Evolutionary conservation across 2,329 filamentous ascomycete genomes (phyloP).

Genomic region (Ceratocystiopsis minuta): DNA sequence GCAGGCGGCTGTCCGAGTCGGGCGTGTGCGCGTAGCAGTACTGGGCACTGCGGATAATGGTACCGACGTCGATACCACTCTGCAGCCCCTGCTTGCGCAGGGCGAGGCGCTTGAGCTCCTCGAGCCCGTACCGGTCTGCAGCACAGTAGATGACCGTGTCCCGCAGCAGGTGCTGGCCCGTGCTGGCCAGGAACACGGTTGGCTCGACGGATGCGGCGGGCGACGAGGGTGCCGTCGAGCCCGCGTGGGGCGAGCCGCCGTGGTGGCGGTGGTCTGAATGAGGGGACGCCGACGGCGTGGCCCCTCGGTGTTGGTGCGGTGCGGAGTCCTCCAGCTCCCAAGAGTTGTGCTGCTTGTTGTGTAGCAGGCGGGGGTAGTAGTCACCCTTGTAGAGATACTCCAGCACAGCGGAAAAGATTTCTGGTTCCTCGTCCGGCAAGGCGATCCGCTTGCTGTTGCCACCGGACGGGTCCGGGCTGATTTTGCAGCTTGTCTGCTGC

Average conservation of each 20-base stretch:
- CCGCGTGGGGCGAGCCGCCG: conserved; percentile 7
- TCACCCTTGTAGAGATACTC: conserved; percentile 96
- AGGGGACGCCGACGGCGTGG: conserved; percentile 31
- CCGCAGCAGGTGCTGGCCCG: conserved; percentile 61
- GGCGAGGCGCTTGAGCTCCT: conserved; percentile 79
- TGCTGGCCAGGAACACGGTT: conserved; percentile 59
- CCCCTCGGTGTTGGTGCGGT: conserved; percentile 20
- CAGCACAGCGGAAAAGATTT: conserved; percentile 83
- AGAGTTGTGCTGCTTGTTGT: conserved; percentile 69
- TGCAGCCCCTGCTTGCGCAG: conserved; percentile 90
- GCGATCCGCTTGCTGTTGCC: conserved; percentile 61
- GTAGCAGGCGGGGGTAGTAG: conserved; percentile 79
- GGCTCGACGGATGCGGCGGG: conserved; percentile 41
- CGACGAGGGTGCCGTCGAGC: conserved; percentile 7
- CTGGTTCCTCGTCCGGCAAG: conserved; percentile 62
- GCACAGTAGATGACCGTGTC: conserved; percentile 93
- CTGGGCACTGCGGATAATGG: conserved; percentile 79
- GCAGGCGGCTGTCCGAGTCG: conserved; percentile 77
- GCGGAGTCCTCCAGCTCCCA: conserved; percentile 70
- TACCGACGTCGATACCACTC: conserved; percentile 77
- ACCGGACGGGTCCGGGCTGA: conserved; percentile 17
- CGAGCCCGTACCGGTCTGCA: conserved; percentile 76
- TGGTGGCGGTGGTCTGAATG: conserved; percentile 17
- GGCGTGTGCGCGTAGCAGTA: conserved; percentile 94
- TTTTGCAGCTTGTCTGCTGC: conserved; percentile 1